A percentile compares a stretch with the other conserved stretches of the same genome.
Evolutionary conservation across 192 early-diverging fungal genomes (phyloP).

Genomic region (Phlyctochytrium bullatum): DNA sequence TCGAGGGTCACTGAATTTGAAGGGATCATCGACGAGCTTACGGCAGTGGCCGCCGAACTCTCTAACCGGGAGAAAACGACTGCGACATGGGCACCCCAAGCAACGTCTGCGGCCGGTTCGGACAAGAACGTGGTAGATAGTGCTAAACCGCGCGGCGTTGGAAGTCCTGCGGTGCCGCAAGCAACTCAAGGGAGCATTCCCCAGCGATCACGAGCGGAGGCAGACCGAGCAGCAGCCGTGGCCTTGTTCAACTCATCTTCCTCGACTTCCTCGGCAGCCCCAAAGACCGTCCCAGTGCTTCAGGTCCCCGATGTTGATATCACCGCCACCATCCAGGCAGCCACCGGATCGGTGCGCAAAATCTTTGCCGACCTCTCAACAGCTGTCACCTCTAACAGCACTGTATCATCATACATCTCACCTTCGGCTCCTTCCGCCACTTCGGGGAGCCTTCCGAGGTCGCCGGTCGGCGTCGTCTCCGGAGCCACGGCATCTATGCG

Average conservation of each 20-base stretch:
- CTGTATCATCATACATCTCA: too few relatives aligned
- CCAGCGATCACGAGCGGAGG: not conserved
- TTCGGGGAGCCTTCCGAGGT: too few relatives aligned
- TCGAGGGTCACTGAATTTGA: conserved; percentile 3
- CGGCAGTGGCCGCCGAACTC: conserved; percentile 4
- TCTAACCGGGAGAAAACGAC: not conserved
- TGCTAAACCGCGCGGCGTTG: too few relatives aligned
- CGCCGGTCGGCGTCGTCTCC: too few relatives aligned
- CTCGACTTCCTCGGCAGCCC: not conserved
- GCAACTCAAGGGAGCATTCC: too few relatives aligned
- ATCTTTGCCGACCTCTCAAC: not conserved
- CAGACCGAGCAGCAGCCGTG: not conserved
- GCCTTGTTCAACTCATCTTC: not conserved
- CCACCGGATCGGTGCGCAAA: not conserved
- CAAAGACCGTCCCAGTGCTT: not conserved
- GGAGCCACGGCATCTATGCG: too few relatives aligned
- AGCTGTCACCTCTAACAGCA: not conserved
- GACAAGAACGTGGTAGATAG: too few relatives aligned
- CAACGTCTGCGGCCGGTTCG: too few relatives aligned
- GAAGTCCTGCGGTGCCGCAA: too few relatives aligned
- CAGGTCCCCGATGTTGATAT: not conserved
- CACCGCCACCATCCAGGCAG: not conserved
- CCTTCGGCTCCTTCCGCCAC: too few relatives aligned
- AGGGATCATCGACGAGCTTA: conserved; percentile 14
- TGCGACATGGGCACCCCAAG: not conserved